Evolutionary conservation across 768 basidiomycete species (phyloP).

Genomic region (Suillus americanus): DNA sequence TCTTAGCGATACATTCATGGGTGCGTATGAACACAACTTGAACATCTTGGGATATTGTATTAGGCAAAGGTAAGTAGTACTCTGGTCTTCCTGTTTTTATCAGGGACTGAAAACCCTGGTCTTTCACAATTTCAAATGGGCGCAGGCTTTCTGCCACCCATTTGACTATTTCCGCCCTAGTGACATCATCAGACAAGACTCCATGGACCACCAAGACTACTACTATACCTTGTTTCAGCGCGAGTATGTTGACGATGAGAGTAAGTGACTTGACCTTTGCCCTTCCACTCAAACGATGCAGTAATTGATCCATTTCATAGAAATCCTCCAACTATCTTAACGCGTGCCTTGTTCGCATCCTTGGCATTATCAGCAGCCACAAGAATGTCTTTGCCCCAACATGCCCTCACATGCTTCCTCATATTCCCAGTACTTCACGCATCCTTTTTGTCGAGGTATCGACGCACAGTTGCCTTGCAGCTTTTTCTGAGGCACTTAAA

Average conservation of each 20-base stretch:
- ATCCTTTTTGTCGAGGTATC: constrained; percentile 27
- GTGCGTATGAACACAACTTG: constrained; percentile 25
- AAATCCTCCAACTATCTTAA: constrained; percentile 26
- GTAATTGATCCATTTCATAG: constrained; percentile 24
- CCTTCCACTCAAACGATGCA: constrained; percentile 24
- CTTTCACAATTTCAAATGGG: constrained; percentile 35
- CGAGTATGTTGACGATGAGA: constrained; percentile 25
- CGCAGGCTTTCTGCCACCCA: constrained; percentile 36
- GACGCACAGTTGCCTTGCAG: constrained; percentile 15
- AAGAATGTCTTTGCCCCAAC: constrained; percentile 33
- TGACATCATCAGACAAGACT: background rate
- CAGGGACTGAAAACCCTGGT: constrained; percentile 29
- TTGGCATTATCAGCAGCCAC: constrained; percentile 10
- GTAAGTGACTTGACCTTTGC: constrained; percentile 32
- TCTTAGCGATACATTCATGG: constrained; percentile 21
- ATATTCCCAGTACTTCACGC: constrained; percentile 29
- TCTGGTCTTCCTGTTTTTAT: constrained; percentile 21
- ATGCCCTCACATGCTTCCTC: constrained; percentile 24
- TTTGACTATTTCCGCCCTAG: constrained; percentile 28
- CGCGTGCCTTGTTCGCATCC: background rate
- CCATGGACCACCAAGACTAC: too few relatives aligned
- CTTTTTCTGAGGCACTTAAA: constrained; percentile 23
- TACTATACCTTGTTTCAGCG: too few relatives aligned
- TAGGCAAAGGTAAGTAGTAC: constrained; percentile 33
- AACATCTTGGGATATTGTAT: constrained; percentile 34